Percentiles rank a stretch among this genome's conserved stretches.
phyloP scores from a whole-genome alignment of 768 basidiomycete genomes.

The Kwoniella mangroviensis region DNA sequence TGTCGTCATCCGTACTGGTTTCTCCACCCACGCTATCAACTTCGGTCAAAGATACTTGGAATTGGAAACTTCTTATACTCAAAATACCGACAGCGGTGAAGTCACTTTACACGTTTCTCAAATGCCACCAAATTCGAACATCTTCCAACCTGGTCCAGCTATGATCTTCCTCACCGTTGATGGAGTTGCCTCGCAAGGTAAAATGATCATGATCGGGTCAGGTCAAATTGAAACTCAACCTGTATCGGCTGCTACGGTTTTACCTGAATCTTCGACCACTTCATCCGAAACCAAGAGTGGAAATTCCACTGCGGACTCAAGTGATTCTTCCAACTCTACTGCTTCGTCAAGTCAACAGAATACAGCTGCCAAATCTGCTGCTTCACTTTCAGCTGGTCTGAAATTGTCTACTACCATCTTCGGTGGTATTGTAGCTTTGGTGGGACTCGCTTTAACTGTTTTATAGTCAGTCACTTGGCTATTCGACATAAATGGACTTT shows the following conservation, averaged over 20 bases:
- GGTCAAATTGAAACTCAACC: slow-evolving; percentile 46
- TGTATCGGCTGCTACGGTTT: slow-evolving; percentile 30
- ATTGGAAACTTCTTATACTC: slow-evolving; percentile 82
- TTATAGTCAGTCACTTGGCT: neutral
- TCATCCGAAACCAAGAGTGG: slow-evolving; percentile 1
- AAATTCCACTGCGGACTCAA: neutral
- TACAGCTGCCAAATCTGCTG: slow-evolving; percentile 15
- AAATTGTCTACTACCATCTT: neutral
- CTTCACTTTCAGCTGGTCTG: slow-evolving; percentile 22
- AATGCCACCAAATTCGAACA: slow-evolving; percentile 68
- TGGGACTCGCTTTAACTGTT: neutral
- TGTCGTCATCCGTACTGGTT: slow-evolving; percentile 75
- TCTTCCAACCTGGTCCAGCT: slow-evolving; percentile 66
- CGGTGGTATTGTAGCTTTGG: neutral
- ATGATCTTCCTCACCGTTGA: slow-evolving; percentile 55
- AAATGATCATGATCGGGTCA: slow-evolving; percentile 49
- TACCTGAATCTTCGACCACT: slow-evolving; percentile 35
- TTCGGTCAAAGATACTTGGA: slow-evolving; percentile 78
- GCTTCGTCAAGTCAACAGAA: slow-evolving; percentile 9
- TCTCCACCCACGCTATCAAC: slow-evolving; percentile 62
- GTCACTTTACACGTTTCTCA: slow-evolving; percentile 81
- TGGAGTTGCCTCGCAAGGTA: slow-evolving; percentile 49
- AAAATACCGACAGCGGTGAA: slow-evolving; percentile 72
- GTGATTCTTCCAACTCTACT: neutral
- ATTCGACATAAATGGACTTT: slow-evolving; percentile 4